Conservation (phyloP, 192 early-diverging fungal species). For the Mortierella antarctica region DNA sequence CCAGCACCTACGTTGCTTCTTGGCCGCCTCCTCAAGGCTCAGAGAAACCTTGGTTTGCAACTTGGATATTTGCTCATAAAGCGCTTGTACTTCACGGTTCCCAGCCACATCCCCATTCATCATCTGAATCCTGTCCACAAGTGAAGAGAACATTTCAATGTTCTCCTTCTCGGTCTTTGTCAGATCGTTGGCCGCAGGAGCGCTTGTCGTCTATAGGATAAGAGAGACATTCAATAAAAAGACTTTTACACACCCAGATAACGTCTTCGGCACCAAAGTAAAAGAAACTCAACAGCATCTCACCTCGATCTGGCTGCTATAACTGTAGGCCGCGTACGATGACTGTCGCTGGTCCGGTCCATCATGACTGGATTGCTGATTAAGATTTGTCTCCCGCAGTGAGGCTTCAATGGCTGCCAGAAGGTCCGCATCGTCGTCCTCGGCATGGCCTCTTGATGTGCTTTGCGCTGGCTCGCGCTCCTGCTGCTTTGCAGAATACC, state of each 20-base stretch:
- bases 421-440: conserved; percentile 76
- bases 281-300: background rate
- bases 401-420: conserved; percentile 85
- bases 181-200: conserved; percentile 67
- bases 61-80: conserved; percentile 89
- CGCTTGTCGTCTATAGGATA: conserved; percentile 12
- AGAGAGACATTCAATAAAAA: background rate
- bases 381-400: conserved; percentile 68
- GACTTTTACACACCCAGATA: background rate
- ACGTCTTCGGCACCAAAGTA: background rate
- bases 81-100: conserved; percentile 82
- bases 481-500: conserved; percentile 34
- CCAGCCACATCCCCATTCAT: conserved; percentile 81
- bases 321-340: conserved; percentile 35
- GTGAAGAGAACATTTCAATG: conserved; percentile 87
- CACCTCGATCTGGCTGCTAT: conserved; percentile 29
- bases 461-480: conserved; percentile 6
- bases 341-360: conserved; percentile 4
- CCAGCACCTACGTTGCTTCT: conserved; percentile 74
- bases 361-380: conserved; percentile 4
- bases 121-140: conserved; percentile 83
- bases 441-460: conserved; percentile 16
- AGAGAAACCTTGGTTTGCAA: conserved; percentile 86
- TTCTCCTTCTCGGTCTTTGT: conserved; percentile 86
- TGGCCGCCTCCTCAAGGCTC: conserved; percentile 76